Conservation (phyloP, 129 eudicot genomes). For the Helianthus annuus region HanXRQr2.0-SUNRISE NC_035445.2:65012997-65013496, state of each 20-base stretch:
- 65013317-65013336: no score
- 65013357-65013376: no score
- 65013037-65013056: conserved; percentile 79
- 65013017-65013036: conserved; percentile 85
- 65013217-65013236: background rate
- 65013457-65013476: background rate
- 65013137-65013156: conserved; percentile 1
- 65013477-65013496: background rate
- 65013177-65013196: background rate
- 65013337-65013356: no score
- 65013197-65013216: conserved; percentile 12
- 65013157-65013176: background rate
- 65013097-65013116: background rate
- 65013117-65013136: background rate
- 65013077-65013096: background rate
- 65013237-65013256: background rate
- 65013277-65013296: no score
- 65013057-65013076: conserved; percentile 90
- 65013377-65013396: no score
- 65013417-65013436: conserved; percentile 16
- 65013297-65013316: no score
- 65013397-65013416: no score
- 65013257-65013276: no score
- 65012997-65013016: conserved; percentile 93
- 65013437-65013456: background rate